These are phyloP conservation scores for Wickerhamiella pararugosa DNA, from an alignment of 1,139 yeast genomes.

Conservation along the genomic window DNA sequence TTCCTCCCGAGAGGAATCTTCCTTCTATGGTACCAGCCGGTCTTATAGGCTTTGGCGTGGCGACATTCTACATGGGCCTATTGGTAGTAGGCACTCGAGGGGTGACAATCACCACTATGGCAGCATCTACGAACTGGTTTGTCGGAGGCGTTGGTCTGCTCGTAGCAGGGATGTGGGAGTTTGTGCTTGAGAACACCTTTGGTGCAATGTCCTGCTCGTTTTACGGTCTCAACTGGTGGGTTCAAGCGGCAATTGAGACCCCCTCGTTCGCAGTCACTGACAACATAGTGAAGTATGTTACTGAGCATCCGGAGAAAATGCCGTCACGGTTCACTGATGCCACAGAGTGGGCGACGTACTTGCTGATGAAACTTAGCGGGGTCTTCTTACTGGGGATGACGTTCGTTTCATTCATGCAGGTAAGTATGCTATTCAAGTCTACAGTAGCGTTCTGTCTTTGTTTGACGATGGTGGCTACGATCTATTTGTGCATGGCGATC, in stretches of 20 bases:
- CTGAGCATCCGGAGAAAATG: conserved; percentile 27
- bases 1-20: conserved; percentile 1
- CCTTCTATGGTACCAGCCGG: conserved; percentile 47
- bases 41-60: conserved; percentile 65
- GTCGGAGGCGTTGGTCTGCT: conserved; percentile 72
- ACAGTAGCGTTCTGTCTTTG: conserved; percentile 54
- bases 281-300: conserved; percentile 33
- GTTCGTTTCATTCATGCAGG: conserved; percentile 24
- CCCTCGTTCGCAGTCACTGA: conserved; percentile 57
- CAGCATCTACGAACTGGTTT: conserved; percentile 63
- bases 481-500: conserved; percentile 51
- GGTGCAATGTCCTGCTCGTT: conserved; percentile 72
- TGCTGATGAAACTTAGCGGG: conserved; percentile 64
- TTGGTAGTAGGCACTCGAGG: conserved; percentile 49
- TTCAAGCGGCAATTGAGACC: conserved; percentile 55
- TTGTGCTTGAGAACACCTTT: conserved; percentile 39
- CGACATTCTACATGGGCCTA: conserved; percentile 70
- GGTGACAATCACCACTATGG: conserved; percentile 36
- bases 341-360: conserved; percentile 40
- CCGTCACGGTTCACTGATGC: background rate
- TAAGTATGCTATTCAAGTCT: conserved; percentile 47
- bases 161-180: conserved; percentile 68
- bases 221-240: conserved; percentile 81
- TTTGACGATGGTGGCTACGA: conserved; percentile 44
- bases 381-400: conserved; percentile 57